These are phyloP conservation scores for Ajuga chamaepitys DNA, from an alignment of 257 asterid genomes.

Conservation along the genomic window DNA sequence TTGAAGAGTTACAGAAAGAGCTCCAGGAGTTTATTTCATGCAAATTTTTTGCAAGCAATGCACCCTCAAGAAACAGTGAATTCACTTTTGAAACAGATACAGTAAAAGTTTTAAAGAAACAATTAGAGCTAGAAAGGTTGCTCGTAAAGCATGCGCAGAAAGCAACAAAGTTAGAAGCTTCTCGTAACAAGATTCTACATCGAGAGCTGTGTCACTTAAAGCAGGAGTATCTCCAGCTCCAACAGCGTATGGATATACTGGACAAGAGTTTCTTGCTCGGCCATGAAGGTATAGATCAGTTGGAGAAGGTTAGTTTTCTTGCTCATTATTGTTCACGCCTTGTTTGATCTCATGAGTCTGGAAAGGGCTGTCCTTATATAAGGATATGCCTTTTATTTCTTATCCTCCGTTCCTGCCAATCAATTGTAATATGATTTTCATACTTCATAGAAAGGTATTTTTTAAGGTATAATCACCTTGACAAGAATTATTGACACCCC, in stretches of 20 bases:
- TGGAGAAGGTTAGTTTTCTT: constrained; percentile 64
- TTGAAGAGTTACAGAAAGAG: constrained; percentile 45
- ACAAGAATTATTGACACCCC: not conserved
- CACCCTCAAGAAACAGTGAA: constrained; percentile 21
- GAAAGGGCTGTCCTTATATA: not conserved
- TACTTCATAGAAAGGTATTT: not conserved
- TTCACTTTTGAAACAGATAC: constrained; percentile 37
- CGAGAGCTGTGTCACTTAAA: constrained; percentile 46
- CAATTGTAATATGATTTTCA: not conserved
- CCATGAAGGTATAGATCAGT: constrained; percentile 34
- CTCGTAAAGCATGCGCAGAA: constrained; percentile 64
- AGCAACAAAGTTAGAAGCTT: constrained; percentile 50
- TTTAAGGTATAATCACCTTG: not conserved
- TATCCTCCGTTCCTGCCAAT: constrained; percentile 10
- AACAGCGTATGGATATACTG: constrained; percentile 44
- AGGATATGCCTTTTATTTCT: not conserved
- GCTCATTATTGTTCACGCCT: constrained; percentile 2
- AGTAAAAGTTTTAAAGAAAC: constrained; percentile 44
- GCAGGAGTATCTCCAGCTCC: constrained; percentile 45
- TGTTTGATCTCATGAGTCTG: constrained; percentile 8
- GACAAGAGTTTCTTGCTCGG: constrained; percentile 32
- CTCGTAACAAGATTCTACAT: constrained; percentile 47
- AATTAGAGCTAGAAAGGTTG: constrained; percentile 63
- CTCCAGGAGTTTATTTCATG: constrained; percentile 38
- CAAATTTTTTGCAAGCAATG: constrained; percentile 17